Evolutionary conservation across 2,329 filamentous ascomycete species (phyloP).

Genomic region (Daldinia sp.): DNA sequence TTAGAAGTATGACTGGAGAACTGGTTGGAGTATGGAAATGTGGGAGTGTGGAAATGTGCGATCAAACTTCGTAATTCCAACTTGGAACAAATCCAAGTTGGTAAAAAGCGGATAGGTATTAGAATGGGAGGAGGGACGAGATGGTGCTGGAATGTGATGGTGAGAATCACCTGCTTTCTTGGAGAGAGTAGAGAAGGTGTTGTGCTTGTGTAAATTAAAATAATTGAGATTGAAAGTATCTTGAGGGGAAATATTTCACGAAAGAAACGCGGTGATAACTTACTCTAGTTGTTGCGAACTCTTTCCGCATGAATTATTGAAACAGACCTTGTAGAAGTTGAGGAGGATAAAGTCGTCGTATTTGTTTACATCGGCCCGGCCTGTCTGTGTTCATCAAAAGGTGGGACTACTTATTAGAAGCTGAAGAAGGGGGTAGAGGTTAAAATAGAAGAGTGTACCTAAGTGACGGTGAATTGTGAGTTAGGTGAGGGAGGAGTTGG

Average conservation of each 20-base stretch:
- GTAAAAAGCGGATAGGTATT: neutral
- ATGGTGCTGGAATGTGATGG: neutral
- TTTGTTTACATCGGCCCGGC: neutral
- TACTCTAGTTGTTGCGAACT: constrained; percentile 12
- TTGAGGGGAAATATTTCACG: neutral
- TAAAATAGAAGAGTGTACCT: neutral
- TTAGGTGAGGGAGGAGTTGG: neutral
- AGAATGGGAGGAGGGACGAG: neutral
- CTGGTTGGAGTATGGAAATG: too few species aligned
- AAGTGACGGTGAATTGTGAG: too few species aligned
- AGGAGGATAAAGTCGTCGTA: constrained; percentile 2
- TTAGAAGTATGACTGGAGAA: neutral
- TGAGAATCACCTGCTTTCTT: neutral
- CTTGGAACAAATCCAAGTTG: neutral
- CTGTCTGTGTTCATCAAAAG: neutral
- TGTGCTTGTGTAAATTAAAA: neutral
- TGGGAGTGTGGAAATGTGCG: neutral
- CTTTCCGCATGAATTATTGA: constrained; percentile 14
- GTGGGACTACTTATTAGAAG: neutral
- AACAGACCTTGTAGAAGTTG: constrained; percentile 10
- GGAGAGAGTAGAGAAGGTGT: neutral
- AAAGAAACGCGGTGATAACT: constrained; percentile 10
- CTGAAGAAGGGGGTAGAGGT: neutral
- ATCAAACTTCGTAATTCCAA: neutral
- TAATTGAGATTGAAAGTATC: neutral